phyloP scores from a whole-genome alignment of 768 basidiomycete species.

The Mycena galopus region DNA sequence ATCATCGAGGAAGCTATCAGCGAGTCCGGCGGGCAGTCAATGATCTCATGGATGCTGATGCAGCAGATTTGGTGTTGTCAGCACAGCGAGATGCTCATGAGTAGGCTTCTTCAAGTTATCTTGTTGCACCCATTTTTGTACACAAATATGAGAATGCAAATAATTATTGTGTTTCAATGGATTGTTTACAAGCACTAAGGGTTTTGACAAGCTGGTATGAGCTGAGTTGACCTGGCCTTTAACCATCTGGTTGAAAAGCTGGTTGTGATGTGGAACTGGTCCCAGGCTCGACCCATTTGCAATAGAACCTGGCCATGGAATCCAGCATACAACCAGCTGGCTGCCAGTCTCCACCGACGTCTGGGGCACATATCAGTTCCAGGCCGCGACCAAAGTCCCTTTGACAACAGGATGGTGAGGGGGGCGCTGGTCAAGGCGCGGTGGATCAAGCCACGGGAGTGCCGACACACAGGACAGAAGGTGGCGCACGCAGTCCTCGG shows the following conservation, averaged over 20 bases:
- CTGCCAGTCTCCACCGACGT: too few species aligned
- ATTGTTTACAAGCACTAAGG: neutral
- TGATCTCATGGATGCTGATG: constrained; percentile 9
- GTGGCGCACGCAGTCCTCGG: constrained; percentile 22
- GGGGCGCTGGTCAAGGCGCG: constrained; percentile 25
- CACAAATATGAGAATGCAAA: neutral
- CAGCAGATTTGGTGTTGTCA: neutral
- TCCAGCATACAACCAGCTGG: too few species aligned
- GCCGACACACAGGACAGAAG: constrained; percentile 31
- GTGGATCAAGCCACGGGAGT: constrained; percentile 44
- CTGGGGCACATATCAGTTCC: too few species aligned
- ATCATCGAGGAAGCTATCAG: neutral
- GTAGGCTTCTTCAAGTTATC: neutral
- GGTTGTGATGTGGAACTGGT: neutral
- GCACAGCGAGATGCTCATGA: too few species aligned
- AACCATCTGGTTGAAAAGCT: neutral
- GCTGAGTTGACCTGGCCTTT: neutral
- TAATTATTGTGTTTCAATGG: neutral
- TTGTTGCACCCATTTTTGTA: neutral
- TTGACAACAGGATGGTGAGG: constrained; percentile 19
- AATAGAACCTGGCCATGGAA: too few species aligned
- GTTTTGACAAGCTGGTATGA: too few species aligned
- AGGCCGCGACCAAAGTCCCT: too few species aligned
- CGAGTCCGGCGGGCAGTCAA: neutral
- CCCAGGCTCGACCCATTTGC: neutral